Evolutionary conservation across 148 eudicot genomes (phyloP).

Genomic region (Camellia granthamiana): DNA sequence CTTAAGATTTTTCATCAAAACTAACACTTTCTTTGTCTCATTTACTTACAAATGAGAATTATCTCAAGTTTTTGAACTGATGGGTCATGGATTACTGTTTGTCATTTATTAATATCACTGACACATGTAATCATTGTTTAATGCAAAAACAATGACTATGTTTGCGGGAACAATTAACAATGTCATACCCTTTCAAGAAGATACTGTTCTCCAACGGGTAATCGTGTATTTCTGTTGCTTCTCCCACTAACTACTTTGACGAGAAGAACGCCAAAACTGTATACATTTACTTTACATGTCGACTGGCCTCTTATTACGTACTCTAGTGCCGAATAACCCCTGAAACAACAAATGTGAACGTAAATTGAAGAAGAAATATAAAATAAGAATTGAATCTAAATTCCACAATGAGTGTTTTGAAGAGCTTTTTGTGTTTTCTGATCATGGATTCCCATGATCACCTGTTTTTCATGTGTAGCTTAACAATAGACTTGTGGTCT

Average conservation of each 20-base stretch:
- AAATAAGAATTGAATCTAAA: not conserved
- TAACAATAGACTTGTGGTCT: not conserved
- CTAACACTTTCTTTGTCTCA: no score
- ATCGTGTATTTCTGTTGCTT: slow-evolving; percentile 36
- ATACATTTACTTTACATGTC: slow-evolving; percentile 47
- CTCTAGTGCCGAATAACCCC: slow-evolving; percentile 57
- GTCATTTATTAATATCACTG: not conserved
- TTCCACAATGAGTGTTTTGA: not conserved
- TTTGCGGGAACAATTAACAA: not conserved
- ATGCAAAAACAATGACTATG: not conserved
- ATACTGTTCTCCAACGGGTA: slow-evolving; percentile 42
- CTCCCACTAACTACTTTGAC: slow-evolving; percentile 48
- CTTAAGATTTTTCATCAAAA: not conserved
- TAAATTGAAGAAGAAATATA: not conserved
- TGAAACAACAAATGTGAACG: slow-evolving; percentile 19
- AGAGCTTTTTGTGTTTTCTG: not conserved
- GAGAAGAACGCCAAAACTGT: slow-evolving; percentile 55
- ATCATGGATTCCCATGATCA: not conserved
- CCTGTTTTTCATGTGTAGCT: not conserved
- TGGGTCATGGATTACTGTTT: not conserved
- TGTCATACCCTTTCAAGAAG: slow-evolving; percentile 42
- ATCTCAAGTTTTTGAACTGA: not conserved
- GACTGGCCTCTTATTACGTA: slow-evolving; percentile 48
- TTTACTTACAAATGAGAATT: not conserved
- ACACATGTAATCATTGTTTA: not conserved